Base-by-base conservation (phyloP, 2,329 filamentous ascomycete species). In the Trichophyton benhamiae region DNA sequence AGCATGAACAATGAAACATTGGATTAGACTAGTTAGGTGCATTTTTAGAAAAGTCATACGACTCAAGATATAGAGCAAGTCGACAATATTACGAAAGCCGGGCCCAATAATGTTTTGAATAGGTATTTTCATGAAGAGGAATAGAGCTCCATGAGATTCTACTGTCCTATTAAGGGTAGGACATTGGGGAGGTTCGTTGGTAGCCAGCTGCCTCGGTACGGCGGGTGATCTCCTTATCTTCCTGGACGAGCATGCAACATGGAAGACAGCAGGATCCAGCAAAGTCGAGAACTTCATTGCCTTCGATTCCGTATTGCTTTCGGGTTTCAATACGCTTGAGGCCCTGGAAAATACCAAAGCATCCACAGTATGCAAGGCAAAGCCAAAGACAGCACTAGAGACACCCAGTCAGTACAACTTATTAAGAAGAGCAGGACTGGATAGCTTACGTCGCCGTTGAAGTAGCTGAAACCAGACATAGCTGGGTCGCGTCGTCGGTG, bases 221-320 rank as follows among this genome's bases (percentile, higher is more conserved):
- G 6, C 57, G 61, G 17, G 68, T 65, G 11, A 68, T 76, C 67
- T 85, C 82, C 65, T 82, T 82, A 67, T 84, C 81, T 61, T 83
- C 77, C 73, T 85, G 83, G 64, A 83, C 76, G 62, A 83, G 70
- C 4, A 76, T 75, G 67, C 82, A 85, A 76, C 81, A 83, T 41
- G 74, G 69, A 69, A 82, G 85, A 73, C 78, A 84, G 70, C 74
- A 83, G 13, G 77, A 72, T n/a, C 72, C 69, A 66, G 78, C 79
- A 72, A 77, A 85, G 68, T 85, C 82, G 38, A 70, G 70, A 62
- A 69, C 70, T 42, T 74, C 75, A 57, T 72, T 75, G 41, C 82
- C 82, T 53, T 79, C 70, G 67, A 85, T 83, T 65, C 75, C 76
- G 71, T 80, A 83, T 46, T 73, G 75, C 60, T 80, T 72, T 57